Conservation (phyloP, 352 stramenopile genomes). For the Pythium utonaiense region DNA sequence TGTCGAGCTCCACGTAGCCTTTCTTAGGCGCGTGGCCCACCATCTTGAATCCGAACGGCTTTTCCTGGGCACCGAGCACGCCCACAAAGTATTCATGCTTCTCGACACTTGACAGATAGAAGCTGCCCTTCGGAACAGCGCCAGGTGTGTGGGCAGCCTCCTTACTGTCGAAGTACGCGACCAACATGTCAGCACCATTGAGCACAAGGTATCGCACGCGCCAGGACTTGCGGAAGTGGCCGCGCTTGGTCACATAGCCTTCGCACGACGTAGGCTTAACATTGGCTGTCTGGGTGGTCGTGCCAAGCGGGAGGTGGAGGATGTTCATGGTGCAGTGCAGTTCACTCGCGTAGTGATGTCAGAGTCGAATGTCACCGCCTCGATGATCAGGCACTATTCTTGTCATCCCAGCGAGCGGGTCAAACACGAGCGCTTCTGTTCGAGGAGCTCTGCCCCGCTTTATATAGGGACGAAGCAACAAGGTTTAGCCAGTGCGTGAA, state of each 20-base stretch:
- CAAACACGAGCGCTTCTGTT: not conserved
- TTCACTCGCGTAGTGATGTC: not conserved
- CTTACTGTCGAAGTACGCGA: conserved; percentile 79
- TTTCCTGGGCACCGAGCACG: conserved; percentile 57
- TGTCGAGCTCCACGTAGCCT: conserved; percentile 76
- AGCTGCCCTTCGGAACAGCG: conserved; percentile 50
- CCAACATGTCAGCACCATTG: conserved; percentile 59
- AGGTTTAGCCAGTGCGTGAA: not conserved
- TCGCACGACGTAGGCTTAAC: conserved; percentile 68
- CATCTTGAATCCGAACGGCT: conserved; percentile 85
- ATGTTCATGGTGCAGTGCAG: conserved; percentile 45
- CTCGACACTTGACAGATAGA: conserved; percentile 74
- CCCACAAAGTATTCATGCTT: conserved; percentile 78
- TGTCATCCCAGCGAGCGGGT: no score
- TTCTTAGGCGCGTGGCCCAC: conserved; percentile 71
- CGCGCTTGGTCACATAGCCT: conserved; percentile 84
- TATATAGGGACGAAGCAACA: conserved; percentile 1
- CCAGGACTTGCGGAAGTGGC: conserved; percentile 84
- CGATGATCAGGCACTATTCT: not conserved
- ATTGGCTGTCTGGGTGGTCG: conserved; percentile 19
- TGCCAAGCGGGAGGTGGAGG: conserved; percentile 34
- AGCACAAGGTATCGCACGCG: conserved; percentile 74
- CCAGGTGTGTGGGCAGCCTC: conserved; percentile 34
- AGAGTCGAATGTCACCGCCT: not conserved
- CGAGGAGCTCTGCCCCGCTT: not conserved